Conservation (phyloP, 2,329 filamentous ascomycete species). For the Pseudocercospora fijiensis region DNA sequence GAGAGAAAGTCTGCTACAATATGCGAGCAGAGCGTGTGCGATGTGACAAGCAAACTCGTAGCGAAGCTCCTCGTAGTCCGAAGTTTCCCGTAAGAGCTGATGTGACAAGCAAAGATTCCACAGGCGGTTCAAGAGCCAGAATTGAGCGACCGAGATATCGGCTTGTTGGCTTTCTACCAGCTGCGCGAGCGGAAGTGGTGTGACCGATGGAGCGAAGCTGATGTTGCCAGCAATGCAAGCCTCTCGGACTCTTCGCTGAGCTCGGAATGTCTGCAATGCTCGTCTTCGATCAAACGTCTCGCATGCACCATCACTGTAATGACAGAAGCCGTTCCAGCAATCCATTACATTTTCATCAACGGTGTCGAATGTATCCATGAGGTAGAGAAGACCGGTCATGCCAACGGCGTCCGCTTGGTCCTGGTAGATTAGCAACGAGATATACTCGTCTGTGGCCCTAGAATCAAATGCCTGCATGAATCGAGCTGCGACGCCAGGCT, state of each 20-base stretch:
- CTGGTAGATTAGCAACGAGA: conserved; percentile 44
- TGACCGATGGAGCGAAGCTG: conserved; percentile 41
- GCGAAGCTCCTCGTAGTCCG: conserved; percentile 41
- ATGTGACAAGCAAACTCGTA: conserved; percentile 41
- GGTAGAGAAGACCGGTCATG: conserved; percentile 45
- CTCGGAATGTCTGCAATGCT: conserved; percentile 38
- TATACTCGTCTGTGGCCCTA: conserved; percentile 33
- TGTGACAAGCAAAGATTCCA: conserved; percentile 46
- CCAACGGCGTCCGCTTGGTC: conserved; percentile 44
- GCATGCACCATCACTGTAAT: conserved; percentile 32
- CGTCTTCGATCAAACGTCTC: conserved; percentile 39
- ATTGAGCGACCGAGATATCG: conserved; percentile 46
- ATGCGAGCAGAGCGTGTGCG: conserved; percentile 39
- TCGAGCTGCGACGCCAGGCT: conserved; percentile 42
- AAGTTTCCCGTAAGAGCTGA: conserved; percentile 38
- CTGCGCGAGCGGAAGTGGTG: conserved; percentile 25
- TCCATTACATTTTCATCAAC: conserved; percentile 47
- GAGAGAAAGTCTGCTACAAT: conserved; percentile 37
- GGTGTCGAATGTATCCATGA: conserved; percentile 48
- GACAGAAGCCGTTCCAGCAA: conserved; percentile 47
- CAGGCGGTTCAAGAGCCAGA: conserved; percentile 46
- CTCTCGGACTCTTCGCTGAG: conserved; percentile 29
- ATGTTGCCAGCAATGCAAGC: conserved; percentile 41
- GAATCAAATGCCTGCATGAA: conserved; percentile 45
- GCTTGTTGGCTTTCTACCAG: conserved; percentile 44